Evolutionary conservation across 495 filamentous ascomycete genomes (phyloP).

Genomic region (Neurospora sp.): DNA sequence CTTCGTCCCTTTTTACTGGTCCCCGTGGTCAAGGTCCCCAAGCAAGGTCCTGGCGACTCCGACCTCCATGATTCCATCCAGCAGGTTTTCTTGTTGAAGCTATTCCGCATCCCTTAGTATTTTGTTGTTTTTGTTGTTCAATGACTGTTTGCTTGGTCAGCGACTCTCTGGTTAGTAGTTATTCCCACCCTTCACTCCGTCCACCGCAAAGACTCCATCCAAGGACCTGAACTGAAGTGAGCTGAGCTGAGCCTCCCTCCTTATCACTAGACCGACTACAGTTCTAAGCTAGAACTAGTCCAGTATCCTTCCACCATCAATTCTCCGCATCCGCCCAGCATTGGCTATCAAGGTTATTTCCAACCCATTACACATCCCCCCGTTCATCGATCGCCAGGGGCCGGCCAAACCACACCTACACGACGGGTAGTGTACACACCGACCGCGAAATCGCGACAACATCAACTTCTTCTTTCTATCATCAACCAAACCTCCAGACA

Average conservation of each 20-base stretch:
- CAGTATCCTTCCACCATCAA: not conserved
- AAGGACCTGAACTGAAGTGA: not conserved
- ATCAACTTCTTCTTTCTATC: not conserved
- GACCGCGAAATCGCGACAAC: not conserved
- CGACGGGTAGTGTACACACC: not conserved
- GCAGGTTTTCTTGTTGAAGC: not conserved
- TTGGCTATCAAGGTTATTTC: not conserved
- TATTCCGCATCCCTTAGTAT: constrained; percentile 2
- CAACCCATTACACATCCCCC: not conserved
- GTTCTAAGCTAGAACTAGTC: not conserved
- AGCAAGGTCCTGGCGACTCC: not conserved
- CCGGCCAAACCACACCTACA: not conserved
- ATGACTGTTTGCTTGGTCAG: constrained; percentile 6
- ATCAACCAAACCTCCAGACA: not conserved
- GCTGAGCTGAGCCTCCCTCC: not conserved
- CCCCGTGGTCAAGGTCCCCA: not conserved
- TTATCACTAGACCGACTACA: not conserved
- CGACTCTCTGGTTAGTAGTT: not conserved
- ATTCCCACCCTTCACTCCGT: not conserved
- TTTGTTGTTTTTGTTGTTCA: not conserved
- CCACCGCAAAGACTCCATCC: not conserved
- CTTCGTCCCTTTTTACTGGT: constrained; percentile 1
- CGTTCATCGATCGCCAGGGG: not conserved
- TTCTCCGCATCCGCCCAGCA: not conserved
- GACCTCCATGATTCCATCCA: not conserved